These are phyloP conservation scores for Talaromyces sp. DNA, from an alignment of 2,329 filamentous ascomycete species.

Conservation along the genomic window DNA sequence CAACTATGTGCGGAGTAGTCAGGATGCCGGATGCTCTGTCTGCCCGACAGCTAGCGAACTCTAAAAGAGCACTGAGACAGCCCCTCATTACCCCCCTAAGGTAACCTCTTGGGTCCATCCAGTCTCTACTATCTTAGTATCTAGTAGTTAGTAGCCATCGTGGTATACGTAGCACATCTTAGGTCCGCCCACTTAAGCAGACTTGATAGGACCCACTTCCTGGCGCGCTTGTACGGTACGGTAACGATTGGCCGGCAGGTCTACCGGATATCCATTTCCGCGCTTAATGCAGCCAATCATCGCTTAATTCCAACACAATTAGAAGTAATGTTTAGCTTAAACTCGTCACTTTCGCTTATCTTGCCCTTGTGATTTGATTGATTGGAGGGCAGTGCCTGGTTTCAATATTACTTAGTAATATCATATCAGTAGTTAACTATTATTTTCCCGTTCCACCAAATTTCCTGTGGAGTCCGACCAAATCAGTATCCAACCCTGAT, in stretches of 20 bases:
- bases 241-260: not conserved
- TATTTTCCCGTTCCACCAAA: not conserved
- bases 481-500: not conserved
- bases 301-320: not conserved
- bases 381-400: not conserved
- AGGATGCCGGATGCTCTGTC: not conserved
- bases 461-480: not conserved
- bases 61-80: not conserved
- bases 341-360: not conserved
- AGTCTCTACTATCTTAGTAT: not conserved
- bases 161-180: not conserved
- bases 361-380: not conserved
- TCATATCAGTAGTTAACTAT: not conserved
- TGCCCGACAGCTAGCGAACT: not conserved
- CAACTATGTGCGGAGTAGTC: not conserved
- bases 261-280: conserved; percentile 2
- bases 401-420: not conserved
- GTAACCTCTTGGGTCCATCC: not conserved
- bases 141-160: not conserved
- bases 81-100: not conserved
- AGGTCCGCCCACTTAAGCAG: not conserved
- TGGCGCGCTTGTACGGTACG: not conserved
- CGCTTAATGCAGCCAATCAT: not conserved
- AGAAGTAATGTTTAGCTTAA: not conserved
- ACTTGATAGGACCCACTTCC: not conserved